phyloP scores from a whole-genome alignment of 1,139 yeast species.

The Candida smagusa region DNA sequence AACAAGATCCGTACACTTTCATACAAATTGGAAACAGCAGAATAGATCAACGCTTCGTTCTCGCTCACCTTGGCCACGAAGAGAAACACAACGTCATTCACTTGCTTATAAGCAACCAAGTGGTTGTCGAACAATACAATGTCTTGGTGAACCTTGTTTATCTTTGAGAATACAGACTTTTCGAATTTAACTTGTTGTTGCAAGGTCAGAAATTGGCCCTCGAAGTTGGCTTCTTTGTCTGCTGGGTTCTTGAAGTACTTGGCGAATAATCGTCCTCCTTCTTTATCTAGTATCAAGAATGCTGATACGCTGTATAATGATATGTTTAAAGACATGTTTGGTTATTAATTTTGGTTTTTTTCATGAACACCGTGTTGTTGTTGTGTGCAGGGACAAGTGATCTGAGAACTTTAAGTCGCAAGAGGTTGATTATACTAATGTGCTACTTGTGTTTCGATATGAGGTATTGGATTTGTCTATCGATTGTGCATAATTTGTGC shows the following conservation, averaged over 20 bases:
- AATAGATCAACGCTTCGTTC: constrained; percentile 80
- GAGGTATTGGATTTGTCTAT: too few species aligned
- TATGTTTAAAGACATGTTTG: constrained; percentile 50
- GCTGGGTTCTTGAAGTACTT: constrained; percentile 66
- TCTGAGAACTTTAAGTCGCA: background rate
- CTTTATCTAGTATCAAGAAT: constrained; percentile 72
- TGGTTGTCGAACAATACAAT: constrained; percentile 76
- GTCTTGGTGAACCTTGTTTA: constrained; percentile 78
- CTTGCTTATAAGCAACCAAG: constrained; percentile 79
- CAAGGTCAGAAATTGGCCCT: constrained; percentile 27
- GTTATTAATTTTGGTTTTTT: constrained; percentile 3
- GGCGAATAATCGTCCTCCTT: constrained; percentile 77
- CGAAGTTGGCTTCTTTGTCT: constrained; percentile 6
- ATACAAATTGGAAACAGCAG: constrained; percentile 71
- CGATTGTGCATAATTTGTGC: too few species aligned
- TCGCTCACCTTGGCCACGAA: constrained; percentile 75
- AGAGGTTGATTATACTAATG: too few species aligned
- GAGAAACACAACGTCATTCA: constrained; percentile 70
- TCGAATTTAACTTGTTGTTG: constrained; percentile 79
- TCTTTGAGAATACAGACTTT: constrained; percentile 64
- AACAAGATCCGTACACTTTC: constrained; percentile 80
- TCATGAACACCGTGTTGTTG: constrained; percentile 6
- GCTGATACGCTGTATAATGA: constrained; percentile 80
- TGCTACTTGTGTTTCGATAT: too few species aligned
- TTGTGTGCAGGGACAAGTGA: background rate